Evolutionary conservation across 2,329 filamentous ascomycete genomes (phyloP).

Genomic region (Didymella segeticola): DNA sequence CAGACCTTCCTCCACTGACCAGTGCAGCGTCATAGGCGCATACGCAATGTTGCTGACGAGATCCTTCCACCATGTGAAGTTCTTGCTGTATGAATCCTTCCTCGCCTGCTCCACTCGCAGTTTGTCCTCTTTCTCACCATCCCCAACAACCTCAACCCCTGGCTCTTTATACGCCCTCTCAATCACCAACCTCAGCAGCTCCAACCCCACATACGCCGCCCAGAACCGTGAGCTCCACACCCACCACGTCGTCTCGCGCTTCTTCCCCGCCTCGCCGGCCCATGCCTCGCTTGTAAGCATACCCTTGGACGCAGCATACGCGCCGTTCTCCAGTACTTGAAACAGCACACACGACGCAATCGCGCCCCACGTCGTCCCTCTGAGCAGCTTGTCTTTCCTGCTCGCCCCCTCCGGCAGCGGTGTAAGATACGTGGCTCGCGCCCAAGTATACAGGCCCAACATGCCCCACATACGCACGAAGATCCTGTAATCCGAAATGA

Average conservation of each 20-base stretch:
- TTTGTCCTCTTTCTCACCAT: constrained; percentile 59
- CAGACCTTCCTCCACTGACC: constrained; percentile 67
- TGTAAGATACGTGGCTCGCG: constrained; percentile 51
- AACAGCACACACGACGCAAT: constrained; percentile 72
- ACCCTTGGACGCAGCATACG: constrained; percentile 76
- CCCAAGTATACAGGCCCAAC: constrained; percentile 75
- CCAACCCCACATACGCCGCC: constrained; percentile 77
- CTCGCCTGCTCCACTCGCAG: constrained; percentile 37
- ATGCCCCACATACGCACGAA: constrained; percentile 80
- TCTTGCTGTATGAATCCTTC: constrained; percentile 38
- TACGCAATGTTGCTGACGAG: constrained; percentile 75
- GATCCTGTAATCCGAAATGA: constrained; percentile 74
- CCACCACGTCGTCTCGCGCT: constrained; percentile 66
- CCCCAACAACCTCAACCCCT: constrained; percentile 39
- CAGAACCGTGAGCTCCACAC: constrained; percentile 81
- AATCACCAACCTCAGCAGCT: constrained; percentile 69
- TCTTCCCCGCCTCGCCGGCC: constrained; percentile 53
- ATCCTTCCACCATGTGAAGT: constrained; percentile 66
- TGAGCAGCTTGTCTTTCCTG: constrained; percentile 37
- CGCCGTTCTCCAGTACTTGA: constrained; percentile 83
- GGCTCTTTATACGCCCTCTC: constrained; percentile 43
- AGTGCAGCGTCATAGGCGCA: constrained; percentile 84
- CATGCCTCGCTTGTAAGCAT: constrained; percentile 62
- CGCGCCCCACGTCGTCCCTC: constrained; percentile 68
- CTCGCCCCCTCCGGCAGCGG: constrained; percentile 28